Conservation (phyloP, 176 grass and related monocot genomes). For the Ensete glaucum region DNA sequence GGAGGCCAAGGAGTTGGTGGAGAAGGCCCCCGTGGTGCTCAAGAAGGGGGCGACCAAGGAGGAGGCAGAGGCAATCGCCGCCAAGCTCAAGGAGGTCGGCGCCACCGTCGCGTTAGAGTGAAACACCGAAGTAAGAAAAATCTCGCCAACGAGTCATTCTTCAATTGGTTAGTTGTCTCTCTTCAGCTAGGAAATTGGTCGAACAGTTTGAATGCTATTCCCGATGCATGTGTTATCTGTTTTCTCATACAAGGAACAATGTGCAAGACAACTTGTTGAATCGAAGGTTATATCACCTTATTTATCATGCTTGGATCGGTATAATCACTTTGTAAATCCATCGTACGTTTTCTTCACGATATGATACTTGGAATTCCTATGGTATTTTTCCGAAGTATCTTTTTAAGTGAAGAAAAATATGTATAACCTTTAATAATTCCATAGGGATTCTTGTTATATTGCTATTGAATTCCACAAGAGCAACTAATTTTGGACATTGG, state of each 20-base stretch:
- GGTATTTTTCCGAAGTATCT: not conserved
- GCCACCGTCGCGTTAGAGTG: slow-evolving; percentile 73
- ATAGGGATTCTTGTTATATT: too few species aligned
- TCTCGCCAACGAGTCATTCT: slow-evolving; percentile 6
- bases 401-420: not conserved
- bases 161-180: not conserved
- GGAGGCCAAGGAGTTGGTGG: slow-evolving; percentile 95
- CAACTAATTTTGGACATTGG: too few species aligned
- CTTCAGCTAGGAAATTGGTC: not conserved
- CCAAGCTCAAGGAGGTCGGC: slow-evolving; percentile 84
- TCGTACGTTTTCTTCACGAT: not conserved
- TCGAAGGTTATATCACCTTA: too few species aligned
- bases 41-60: slow-evolving; percentile 77
- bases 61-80: slow-evolving; percentile 74
- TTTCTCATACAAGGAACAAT: not conserved
- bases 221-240: not conserved
- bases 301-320: not conserved
- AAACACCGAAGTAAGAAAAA: slow-evolving; percentile 22
- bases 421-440: too few species aligned
- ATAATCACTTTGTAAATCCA: not conserved
- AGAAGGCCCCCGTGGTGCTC: slow-evolving; percentile 82
- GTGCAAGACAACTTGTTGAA: too few species aligned
- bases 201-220: not conserved
- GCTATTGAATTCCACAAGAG: too few species aligned
- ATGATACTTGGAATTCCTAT: not conserved